These are phyloP conservation scores for Candida maltosa DNA, from an alignment of 805 yeast species.

Conservation along the genomic window DNA sequence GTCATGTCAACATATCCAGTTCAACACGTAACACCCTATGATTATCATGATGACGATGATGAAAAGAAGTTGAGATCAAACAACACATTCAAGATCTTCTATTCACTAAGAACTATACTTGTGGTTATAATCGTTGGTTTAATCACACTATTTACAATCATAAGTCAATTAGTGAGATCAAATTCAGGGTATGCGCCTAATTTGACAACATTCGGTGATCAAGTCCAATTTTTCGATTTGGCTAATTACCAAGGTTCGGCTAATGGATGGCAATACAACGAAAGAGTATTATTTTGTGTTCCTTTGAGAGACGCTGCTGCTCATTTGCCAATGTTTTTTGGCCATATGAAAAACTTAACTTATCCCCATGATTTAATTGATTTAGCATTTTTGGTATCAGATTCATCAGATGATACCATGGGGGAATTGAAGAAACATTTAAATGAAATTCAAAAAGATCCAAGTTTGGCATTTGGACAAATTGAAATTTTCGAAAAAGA, in stretches of 20 bases:
- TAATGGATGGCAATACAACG: constrained; percentile 77
- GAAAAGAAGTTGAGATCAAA: too few relatives aligned
- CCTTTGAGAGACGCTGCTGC: constrained; percentile 91
- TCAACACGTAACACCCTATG: constrained; percentile 25
- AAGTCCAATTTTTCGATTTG: constrained; percentile 72
- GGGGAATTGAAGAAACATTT: constrained; percentile 58
- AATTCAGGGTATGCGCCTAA: constrained; percentile 38
- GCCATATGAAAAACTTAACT: constrained; percentile 73
- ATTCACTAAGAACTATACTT: not conserved
- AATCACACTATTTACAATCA: constrained; percentile 1
- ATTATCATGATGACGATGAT: constrained; percentile 15
- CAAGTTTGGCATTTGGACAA: constrained; percentile 73
- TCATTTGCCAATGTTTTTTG: constrained; percentile 86
- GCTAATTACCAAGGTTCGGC: constrained; percentile 59
- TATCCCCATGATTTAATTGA: constrained; percentile 88
- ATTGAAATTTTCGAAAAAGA: constrained; percentile 89
- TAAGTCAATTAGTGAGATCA: constrained; percentile 8
- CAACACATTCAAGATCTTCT: too few relatives aligned
- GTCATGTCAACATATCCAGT: too few relatives aligned
- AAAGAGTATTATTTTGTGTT: constrained; percentile 79
- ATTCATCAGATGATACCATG: constrained; percentile 86
- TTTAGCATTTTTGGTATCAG: constrained; percentile 80
- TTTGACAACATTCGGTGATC: constrained; percentile 17
- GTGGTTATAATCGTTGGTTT: too few relatives aligned
- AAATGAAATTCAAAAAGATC: constrained; percentile 60